Evolutionary conservation across 2,329 filamentous ascomycete species (phyloP), one percentile per base, ranked within the genome.

Genomic region (Verticillium nonalfalfae): DNA sequence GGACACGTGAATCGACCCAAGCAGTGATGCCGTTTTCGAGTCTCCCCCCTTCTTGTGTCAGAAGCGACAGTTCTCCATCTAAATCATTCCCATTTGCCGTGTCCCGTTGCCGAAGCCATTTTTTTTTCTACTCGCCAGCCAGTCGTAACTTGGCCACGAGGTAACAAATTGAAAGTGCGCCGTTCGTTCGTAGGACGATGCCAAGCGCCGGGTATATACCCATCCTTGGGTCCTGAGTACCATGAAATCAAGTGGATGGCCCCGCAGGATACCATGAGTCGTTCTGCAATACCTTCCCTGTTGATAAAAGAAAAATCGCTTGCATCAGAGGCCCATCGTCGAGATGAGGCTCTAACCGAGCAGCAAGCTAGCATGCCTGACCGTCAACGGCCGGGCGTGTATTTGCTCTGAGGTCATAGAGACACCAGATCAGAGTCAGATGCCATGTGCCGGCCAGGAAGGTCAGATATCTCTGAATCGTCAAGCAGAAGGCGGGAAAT

Each of bases 401-500:
- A 9, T 18, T 18, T 9, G 39, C 15, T 15, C n/a, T n/a, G 39
- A 15, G 15, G n/a, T 52, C 18, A 52, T 13, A 52, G 45, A 21
- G 45, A 61, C 15, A 58, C 56, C 61, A 58, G 58, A 31, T 76
- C 73, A 7, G 66, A 40, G 13, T 65, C 68, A 31, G 45, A 52
- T 18, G 45, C 9, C 18, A 52, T 31, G n/a, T 71, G 68, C 18
- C 72, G 68, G 33, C 67, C 59, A 40, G 63, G 66, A 21, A 64
- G 57, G 55, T 68, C 72, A 9, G 63, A 61, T 3, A 71, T 61
- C 61, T 75, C 75, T 4, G 74, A 72, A 64, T 85, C 83, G 59
- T 86, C 83, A n/a, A 87, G 75, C 2, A 87, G 70, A 1, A 88
- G 75, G 13, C 85, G 79, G 15, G 83, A 84, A 56, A 87, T 85